Conservation (phyloP, 1,284 basidiomycete species). For the Hortiboletus rubellus region DNA sequence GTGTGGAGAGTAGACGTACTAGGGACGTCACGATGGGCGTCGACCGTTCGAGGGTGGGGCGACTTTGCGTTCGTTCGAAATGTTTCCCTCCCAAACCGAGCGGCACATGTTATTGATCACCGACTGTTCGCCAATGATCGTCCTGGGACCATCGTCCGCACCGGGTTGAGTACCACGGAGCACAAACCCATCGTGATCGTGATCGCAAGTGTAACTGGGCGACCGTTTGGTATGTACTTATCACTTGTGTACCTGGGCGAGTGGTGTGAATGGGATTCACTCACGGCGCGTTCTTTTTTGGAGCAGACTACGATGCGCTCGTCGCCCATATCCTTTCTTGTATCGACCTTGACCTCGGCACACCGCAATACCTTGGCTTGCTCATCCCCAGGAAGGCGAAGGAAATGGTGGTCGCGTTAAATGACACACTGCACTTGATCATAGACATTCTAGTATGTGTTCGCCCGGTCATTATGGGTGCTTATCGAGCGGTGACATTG, state of each 20-base stretch:
- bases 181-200: conserved; percentile 9
- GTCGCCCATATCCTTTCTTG: conserved; percentile 10
- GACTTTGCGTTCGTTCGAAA: too few relatives aligned
- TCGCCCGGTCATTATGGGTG: not conserved
- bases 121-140: not conserved
- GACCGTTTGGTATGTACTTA: too few relatives aligned
- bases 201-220: not conserved
- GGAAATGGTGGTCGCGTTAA: conserved; percentile 2
- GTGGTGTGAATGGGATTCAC: not conserved
- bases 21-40: too few relatives aligned
- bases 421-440: conserved; percentile 2
- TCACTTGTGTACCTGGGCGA: too few relatives aligned
- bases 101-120: conserved; percentile 6
- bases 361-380: conserved; percentile 16
- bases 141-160: conserved; percentile 4
- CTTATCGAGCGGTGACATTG: not conserved
- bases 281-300: not conserved
- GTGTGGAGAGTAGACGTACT: too few relatives aligned
- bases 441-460: conserved; percentile 15
- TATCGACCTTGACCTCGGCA: conserved; percentile 5
- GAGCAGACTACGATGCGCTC: conserved; percentile 12
- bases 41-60: too few relatives aligned
- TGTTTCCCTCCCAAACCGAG: not conserved
- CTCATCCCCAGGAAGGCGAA: conserved; percentile 15
- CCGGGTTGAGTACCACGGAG: not conserved